phyloP scores from a whole-genome alignment of 331 rosid species.

The Pyracantha coccinea region DNA sequence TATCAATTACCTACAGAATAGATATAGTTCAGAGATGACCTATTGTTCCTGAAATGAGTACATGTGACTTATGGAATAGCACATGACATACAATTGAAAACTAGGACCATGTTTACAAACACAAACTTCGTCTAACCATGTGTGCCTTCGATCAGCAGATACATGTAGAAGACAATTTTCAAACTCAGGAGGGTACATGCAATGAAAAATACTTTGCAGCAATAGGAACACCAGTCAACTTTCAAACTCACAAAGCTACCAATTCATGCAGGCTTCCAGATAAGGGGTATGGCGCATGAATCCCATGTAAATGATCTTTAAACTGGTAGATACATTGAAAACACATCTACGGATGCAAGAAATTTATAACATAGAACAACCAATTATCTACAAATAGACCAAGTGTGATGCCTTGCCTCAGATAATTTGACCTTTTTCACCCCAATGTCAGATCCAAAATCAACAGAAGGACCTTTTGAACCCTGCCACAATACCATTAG shows the following conservation, averaged over 20 bases:
- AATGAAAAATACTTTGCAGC: not conserved
- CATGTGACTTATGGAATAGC: not conserved
- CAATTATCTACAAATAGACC: not conserved
- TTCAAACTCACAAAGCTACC: not conserved
- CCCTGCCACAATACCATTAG: slow-evolving; percentile 37
- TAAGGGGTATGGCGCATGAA: not conserved
- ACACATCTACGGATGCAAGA: not conserved
- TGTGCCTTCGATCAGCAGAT: not conserved
- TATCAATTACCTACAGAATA: slow-evolving; percentile 68
- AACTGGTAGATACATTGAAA: not conserved
- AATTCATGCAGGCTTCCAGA: not conserved
- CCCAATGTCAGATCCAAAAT: slow-evolving; percentile 58
- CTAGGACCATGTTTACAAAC: not conserved
- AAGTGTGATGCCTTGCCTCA: slow-evolving; percentile 54
- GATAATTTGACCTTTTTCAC: slow-evolving; percentile 51
- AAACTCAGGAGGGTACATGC: not conserved
- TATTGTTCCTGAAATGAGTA: not conserved
- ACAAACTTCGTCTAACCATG: not conserved
- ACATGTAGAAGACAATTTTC: not conserved
- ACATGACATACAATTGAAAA: not conserved
- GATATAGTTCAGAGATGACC: not conserved
- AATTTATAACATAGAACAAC: not conserved
- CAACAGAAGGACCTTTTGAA: slow-evolving; percentile 39
- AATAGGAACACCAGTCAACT: not conserved
- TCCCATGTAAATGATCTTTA: not conserved